Base-by-base conservation (phyloP, 257 asterid genomes). In the Salvia hispanica region DNA sequence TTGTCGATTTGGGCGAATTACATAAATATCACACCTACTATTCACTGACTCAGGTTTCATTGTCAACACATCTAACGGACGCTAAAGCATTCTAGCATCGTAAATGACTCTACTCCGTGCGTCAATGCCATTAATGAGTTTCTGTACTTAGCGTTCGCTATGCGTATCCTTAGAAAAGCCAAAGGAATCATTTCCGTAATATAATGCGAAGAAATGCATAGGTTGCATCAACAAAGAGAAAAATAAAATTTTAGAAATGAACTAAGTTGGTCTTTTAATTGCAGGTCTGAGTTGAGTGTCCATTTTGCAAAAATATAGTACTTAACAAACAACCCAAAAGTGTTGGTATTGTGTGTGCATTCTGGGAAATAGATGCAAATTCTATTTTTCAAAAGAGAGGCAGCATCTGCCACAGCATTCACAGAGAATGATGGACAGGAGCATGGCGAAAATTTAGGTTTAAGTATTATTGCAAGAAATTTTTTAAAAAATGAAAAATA, bases 1-100 rank as follows among this genome's bases (percentile, higher is more conserved):
- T 70, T 56, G 72, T 48, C 71, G 40, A 76, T 81, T 63, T 73
- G 70, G 31, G 58, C 56, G 57, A 78, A 78, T 62, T 62, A 70
- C 79, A 57, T 52, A 73, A 77, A 75, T 40, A 28, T 60, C 2
- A 45, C 45, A 61, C 74, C 73, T 68, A 54, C 61, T 11, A 72
- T 78, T 78, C 79, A 61, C 56, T 18, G 66, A 60, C 75, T 58
- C 62, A n/a, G 62, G 73, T 25, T 42, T 15, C 51, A 57, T 48
- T 51, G 66, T 64, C 57, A 62, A 75, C 43, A 58, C 31, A 48
- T 57, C 75, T 64, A 66, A 69, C 75, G 64, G 69, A 60, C 72
- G 71, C 55, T 68, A 70, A 64, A 72, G 71, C 59, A 63, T 67
- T 21, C 50, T 53, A 72, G 56, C 60, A 53, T 39, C 74, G 64